Evolutionary conservation across 1,139 yeast species (phyloP).

Genomic region (Petasospora fabianii): DNA sequence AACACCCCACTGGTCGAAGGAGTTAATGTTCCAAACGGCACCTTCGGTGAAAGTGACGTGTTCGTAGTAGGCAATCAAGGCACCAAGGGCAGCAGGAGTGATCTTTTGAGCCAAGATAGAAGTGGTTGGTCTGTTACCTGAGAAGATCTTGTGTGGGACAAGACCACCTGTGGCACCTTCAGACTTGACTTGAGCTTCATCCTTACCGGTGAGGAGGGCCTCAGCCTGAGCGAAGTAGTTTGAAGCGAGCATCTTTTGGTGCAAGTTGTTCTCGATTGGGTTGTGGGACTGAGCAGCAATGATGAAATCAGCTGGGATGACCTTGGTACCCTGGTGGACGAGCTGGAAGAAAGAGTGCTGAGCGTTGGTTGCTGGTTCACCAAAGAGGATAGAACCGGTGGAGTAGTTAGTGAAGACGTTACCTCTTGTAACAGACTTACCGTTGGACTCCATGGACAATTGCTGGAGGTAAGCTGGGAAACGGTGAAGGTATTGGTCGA

Average conservation of each 20-base stretch:
- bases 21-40: slow-evolving; percentile 98
- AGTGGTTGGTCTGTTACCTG: slow-evolving; percentile 98
- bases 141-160: slow-evolving; percentile 92
- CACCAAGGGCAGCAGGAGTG: slow-evolving; percentile 94
- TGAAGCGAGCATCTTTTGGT: slow-evolving; percentile 96
- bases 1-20: slow-evolving; percentile 99
- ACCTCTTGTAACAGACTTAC: slow-evolving; percentile 93
- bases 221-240: slow-evolving; percentile 98
- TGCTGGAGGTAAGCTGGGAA: slow-evolving; percentile 99
- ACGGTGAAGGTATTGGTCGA: slow-evolving; percentile 96
- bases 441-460: slow-evolving; percentile 98
- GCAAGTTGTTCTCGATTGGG: slow-evolving; percentile 91
- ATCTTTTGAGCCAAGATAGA: slow-evolving; percentile 92
- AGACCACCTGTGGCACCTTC: slow-evolving; percentile 87
- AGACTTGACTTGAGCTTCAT: slow-evolving; percentile 74
- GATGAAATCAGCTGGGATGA: slow-evolving; percentile 95
- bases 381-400: slow-evolving; percentile 92
- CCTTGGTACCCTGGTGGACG: slow-evolving; percentile 97
- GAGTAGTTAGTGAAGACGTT: slow-evolving; percentile 88
- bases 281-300: slow-evolving; percentile 97
- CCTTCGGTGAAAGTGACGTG: slow-evolving; percentile 97
- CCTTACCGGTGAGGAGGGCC: slow-evolving; percentile 95
- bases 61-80: slow-evolving; percentile 96
- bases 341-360: slow-evolving; percentile 99
- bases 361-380: slow-evolving; percentile 98